Percentiles rank a stretch among this genome's conserved stretches.
Evolutionary conservation across 352 stramenopile species (phyloP).

Genomic region (Phytophthora cactorum): DNA sequence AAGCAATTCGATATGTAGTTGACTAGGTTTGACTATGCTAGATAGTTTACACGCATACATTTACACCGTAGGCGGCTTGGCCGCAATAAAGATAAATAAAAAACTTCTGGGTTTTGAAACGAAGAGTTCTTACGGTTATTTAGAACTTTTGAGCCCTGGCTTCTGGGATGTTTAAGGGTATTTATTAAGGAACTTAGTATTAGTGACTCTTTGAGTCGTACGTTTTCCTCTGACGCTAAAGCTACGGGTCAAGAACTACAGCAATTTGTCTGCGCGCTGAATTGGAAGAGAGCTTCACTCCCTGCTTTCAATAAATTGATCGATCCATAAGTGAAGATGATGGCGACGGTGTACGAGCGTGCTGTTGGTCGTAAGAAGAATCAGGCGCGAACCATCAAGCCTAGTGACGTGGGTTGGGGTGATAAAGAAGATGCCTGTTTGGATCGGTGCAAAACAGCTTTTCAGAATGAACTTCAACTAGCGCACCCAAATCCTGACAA

Average conservation of each 20-base stretch:
- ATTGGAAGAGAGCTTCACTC: conserved; percentile 24
- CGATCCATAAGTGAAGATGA: not conserved
- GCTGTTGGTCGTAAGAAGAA: conserved; percentile 2
- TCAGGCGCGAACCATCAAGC: not conserved
- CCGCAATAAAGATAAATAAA: no score
- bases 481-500: conserved; percentile 8
- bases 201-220: no score
- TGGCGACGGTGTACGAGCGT: conserved; percentile 16
- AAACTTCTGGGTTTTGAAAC: no score
- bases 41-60: no score
- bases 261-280: conserved; percentile 29
- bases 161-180: no score
- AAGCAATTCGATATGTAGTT: no score
- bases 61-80: no score
- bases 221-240: no score
- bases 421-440: conserved; percentile 3
- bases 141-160: no score
- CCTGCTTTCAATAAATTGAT: conserved; percentile 23
- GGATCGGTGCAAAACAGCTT: not conserved
- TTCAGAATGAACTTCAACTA: conserved; percentile 8
- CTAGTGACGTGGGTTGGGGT: conserved; percentile 7
- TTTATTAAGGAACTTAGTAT: no score
- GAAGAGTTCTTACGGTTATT: no score
- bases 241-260: conserved; percentile 6
- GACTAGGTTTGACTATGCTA: no score